Conservation (phyloP, 2,329 filamentous ascomycete genomes). For the Ophiocordyceps australis region DNA sequence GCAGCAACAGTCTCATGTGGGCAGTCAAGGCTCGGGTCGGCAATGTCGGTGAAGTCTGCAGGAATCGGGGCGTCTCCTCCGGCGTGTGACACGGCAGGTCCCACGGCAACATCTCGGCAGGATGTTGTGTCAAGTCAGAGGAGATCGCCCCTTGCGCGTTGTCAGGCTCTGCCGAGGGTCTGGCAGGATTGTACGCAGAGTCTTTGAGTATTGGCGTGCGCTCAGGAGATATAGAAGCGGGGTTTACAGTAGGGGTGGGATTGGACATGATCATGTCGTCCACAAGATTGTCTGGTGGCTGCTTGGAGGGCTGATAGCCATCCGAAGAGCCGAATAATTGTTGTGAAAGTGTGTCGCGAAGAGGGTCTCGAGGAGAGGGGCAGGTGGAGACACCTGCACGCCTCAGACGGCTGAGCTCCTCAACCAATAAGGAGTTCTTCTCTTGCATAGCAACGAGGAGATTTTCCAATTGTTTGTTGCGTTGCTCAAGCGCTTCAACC, state of each 20-base stretch:
- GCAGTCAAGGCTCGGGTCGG: conserved; percentile 32
- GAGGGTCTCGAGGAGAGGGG: conserved; percentile 20
- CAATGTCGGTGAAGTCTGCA: conserved; percentile 23
- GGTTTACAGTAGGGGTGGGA: conserved; percentile 35
- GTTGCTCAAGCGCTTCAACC: conserved; percentile 68
- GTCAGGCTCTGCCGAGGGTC: conserved; percentile 6
- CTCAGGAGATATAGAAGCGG: conserved; percentile 40
- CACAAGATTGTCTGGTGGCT: conserved; percentile 16
- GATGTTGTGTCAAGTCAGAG: conserved; percentile 98
- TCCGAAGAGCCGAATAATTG: conserved; percentile 35
- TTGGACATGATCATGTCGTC: conserved; percentile 22
- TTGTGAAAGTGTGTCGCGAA: conserved; percentile 34
- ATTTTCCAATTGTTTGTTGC: conserved; percentile 53
- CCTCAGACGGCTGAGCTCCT: conserved; percentile 30
- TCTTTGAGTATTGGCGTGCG: conserved; percentile 31
- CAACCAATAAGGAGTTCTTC: conserved; percentile 25
- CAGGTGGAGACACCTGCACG: conserved; percentile 22
- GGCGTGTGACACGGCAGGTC: conserved; percentile 99
- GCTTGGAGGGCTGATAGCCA: conserved; percentile 11
- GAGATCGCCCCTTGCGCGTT: conserved; percentile 22
- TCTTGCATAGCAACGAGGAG: conserved; percentile 42
- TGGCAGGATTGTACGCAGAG: conserved; percentile 1
- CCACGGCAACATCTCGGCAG: conserved; percentile 99
- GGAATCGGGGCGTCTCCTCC: conserved; percentile 40
- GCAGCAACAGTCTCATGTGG: conserved; percentile 41